Evolutionary conservation across 2,329 filamentous ascomycete genomes (phyloP).

Genomic region (Aspergillus ibericus): DNA sequence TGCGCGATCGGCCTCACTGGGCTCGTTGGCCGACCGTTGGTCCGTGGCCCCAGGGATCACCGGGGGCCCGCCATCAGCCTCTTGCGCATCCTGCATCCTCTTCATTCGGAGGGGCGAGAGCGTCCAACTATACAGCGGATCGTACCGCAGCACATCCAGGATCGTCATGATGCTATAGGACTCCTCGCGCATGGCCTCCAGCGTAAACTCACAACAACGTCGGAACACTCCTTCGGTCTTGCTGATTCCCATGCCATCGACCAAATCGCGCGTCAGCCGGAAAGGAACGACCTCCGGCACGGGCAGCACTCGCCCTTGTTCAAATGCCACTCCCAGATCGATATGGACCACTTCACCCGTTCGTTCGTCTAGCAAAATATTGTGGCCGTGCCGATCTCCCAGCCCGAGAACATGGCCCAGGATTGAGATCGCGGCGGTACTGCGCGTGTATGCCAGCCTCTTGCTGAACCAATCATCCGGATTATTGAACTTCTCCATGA

Average conservation of each 20-base stretch:
- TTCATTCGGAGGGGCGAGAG: constrained; percentile 70
- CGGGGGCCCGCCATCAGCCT: constrained; percentile 41
- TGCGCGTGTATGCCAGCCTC: constrained; percentile 86
- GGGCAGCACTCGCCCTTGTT: constrained; percentile 90
- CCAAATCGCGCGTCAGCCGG: constrained; percentile 86
- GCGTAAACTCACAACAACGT: constrained; percentile 96
- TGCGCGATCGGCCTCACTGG: constrained; percentile 84
- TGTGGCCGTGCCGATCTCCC: constrained; percentile 93
- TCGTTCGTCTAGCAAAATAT: constrained; percentile 86
- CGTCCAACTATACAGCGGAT: constrained; percentile 95
- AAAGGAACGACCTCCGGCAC: constrained; percentile 97
- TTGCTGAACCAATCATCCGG: constrained; percentile 95
- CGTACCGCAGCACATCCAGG: constrained; percentile 94
- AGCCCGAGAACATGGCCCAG: constrained; percentile 90
- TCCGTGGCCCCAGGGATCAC: constrained; percentile 32
- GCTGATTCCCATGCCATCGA: constrained; percentile 95
- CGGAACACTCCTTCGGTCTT: constrained; percentile 95
- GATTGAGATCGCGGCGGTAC: constrained; percentile 92
- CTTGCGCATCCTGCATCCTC: constrained; percentile 62
- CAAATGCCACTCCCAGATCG: constrained; percentile 94
- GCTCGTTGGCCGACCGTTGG: constrained; percentile 53
- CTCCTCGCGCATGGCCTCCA: constrained; percentile 92
- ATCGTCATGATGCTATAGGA: constrained; percentile 98
- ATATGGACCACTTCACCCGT: constrained; percentile 96
- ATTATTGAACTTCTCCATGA: constrained; percentile 89